Percentiles rank a stretch among this genome's conserved stretches.
phyloP scores from a whole-genome alignment of 345 rosid species.

The Carallia brachiata region DNA sequence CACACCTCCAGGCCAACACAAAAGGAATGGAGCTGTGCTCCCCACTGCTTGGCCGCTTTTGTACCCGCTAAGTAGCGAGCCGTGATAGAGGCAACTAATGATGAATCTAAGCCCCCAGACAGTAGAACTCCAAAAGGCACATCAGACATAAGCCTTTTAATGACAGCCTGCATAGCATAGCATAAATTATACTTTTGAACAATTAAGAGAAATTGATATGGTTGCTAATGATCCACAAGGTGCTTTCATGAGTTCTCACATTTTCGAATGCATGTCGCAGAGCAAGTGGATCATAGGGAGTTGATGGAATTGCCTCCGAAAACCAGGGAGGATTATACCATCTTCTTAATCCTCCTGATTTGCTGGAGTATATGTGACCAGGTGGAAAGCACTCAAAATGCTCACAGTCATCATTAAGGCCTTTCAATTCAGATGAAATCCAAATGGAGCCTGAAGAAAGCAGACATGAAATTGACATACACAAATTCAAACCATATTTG shows the following conservation, averaged over 20 bases:
- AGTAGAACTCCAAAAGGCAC: slow-evolving; percentile 92
- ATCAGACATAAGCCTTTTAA: slow-evolving; percentile 88
- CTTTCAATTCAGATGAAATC: slow-evolving; percentile 87
- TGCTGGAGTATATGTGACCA: slow-evolving; percentile 91
- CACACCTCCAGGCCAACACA: slow-evolving; percentile 88
- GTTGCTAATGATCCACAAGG: neutral
- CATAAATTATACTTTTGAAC: neutral
- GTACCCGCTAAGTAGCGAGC: slow-evolving; percentile 75
- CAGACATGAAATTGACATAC: neutral
- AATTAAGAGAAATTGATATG: no score
- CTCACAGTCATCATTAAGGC: slow-evolving; percentile 83
- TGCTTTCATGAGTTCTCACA: slow-evolving; percentile 31
- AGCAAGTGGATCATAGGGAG: slow-evolving; percentile 75
- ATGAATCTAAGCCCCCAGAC: slow-evolving; percentile 95
- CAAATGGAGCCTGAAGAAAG: slow-evolving; percentile 60
- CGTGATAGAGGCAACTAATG: slow-evolving; percentile 80
- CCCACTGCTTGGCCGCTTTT: slow-evolving; percentile 77
- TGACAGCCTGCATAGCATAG: slow-evolving; percentile 60
- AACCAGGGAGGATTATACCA: slow-evolving; percentile 96
- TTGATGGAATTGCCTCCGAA: slow-evolving; percentile 61
- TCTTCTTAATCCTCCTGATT: slow-evolving; percentile 55
- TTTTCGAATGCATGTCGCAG: slow-evolving; percentile 67
- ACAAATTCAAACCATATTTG: neutral
- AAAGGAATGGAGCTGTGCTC: slow-evolving; percentile 82
- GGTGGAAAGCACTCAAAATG: slow-evolving; percentile 88